Evolutionary conservation across 108 stramenopile species (phyloP).

Genomic region (Cylindrotheca fusiformis): DNA sequence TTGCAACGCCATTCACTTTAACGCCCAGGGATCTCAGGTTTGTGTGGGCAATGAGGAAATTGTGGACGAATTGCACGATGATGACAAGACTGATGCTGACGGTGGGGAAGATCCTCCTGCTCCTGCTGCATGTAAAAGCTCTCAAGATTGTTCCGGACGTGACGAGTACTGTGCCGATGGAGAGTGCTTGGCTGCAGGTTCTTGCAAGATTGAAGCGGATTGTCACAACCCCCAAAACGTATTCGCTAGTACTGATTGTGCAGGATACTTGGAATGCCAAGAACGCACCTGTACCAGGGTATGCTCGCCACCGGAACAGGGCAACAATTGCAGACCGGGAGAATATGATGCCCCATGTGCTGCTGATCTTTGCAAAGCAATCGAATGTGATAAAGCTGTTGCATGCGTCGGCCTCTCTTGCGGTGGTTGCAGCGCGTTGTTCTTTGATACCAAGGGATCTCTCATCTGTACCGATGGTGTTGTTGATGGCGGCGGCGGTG

Average conservation of each 20-base stretch:
- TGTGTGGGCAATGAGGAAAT: too few species aligned
- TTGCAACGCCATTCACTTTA: conserved; percentile 19
- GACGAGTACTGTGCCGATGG: conserved; percentile 13
- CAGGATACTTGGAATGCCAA: conserved; percentile 5
- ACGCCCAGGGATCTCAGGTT: background rate
- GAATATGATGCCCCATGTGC: background rate
- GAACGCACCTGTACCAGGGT: background rate
- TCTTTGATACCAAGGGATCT: background rate
- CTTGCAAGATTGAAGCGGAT: background rate
- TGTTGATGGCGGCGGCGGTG: conserved; percentile 1
- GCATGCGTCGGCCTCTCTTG: conserved; percentile 3
- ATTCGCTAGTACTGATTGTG: conserved; percentile 4
- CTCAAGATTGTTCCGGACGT: background rate
- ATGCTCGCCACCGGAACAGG: background rate
- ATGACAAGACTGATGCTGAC: background rate
- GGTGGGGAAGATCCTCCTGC: background rate
- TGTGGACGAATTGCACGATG: too few species aligned
- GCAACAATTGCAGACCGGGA: too few species aligned
- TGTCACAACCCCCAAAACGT: conserved; percentile 14
- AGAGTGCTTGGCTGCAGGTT: background rate
- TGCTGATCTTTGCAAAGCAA: too few species aligned
- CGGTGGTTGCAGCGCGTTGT: conserved; percentile 1
- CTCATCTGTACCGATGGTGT: background rate
- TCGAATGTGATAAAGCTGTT: background rate
- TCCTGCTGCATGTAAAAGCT: too few species aligned